Evolutionary conservation across 805 yeast species (phyloP).

Genomic region (Sporopachydermia quercuum): DNA sequence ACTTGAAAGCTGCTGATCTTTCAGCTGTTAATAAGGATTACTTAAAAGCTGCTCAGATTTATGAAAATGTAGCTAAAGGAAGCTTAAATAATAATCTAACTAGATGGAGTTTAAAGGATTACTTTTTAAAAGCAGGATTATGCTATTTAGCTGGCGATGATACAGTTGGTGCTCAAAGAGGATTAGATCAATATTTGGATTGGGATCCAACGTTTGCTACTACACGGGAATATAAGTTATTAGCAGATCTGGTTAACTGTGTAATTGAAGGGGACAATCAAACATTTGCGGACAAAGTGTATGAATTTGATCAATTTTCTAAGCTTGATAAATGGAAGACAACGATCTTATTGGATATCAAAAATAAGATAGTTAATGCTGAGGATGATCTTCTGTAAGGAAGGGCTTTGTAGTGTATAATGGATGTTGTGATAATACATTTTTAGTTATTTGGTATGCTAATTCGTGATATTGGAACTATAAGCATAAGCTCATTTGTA

Average conservation of each 20-base stretch:
- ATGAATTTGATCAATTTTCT: conserved; percentile 73
- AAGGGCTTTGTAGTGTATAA: too few species aligned
- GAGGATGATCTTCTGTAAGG: conserved; percentile 48
- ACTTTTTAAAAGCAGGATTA: conserved; percentile 69
- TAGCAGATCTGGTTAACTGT: conserved; percentile 54
- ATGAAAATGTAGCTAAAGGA: conserved; percentile 64
- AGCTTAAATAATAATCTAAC: conserved; percentile 61
- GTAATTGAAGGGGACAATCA: conserved; percentile 71
- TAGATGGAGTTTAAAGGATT: conserved; percentile 88
- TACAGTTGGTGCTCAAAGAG: conserved; percentile 68
- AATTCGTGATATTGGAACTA: too few species aligned
- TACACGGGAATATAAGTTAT: conserved; percentile 57
- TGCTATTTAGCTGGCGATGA: conserved; percentile 74
- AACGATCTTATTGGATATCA: conserved; percentile 65
- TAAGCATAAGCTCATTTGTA: too few species aligned
- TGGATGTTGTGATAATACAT: too few species aligned
- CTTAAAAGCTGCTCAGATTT: conserved; percentile 58
- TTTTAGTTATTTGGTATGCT: too few species aligned
- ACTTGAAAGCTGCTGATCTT: conserved; percentile 78
- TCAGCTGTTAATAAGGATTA: conserved; percentile 66
- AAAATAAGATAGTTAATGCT: conserved; percentile 52
- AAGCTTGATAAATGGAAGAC: conserved; percentile 90
- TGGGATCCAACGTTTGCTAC: conserved; percentile 64
- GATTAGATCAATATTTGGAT: conserved; percentile 42
- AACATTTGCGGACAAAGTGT: conserved; percentile 54